Evolutionary conservation across 192 early-diverging fungal species (phyloP).

Genomic region (Oehlia diaphana): DNA sequence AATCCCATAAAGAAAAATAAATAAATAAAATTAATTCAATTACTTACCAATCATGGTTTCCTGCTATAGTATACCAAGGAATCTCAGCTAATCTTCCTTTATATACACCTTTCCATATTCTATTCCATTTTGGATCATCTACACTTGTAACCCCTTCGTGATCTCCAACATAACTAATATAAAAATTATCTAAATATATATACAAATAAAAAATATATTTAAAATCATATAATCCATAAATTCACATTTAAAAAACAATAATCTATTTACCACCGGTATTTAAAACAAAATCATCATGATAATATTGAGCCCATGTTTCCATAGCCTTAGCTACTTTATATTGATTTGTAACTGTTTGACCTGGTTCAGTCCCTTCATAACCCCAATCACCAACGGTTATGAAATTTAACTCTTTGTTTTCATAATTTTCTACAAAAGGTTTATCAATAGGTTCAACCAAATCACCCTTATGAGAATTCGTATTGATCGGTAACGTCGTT

Average conservation of each 20-base stretch:
- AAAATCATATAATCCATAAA: too few relatives aligned
- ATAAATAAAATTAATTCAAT: too few relatives aligned
- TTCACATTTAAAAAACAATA: too few relatives aligned
- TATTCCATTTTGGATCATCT: slow-evolving; percentile 25
- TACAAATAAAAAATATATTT: too few relatives aligned
- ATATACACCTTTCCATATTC: slow-evolving; percentile 3
- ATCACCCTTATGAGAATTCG: not conserved
- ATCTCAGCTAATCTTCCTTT: not conserved
- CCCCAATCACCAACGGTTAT: not conserved
- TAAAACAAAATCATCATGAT: too few relatives aligned
- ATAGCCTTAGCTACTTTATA: not conserved
- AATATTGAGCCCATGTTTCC: too few relatives aligned
- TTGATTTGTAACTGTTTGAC: not conserved
- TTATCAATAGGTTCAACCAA: not conserved
- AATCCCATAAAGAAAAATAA: not conserved
- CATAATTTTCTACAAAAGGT: not conserved
- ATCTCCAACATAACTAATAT: not conserved
- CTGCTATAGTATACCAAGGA: slow-evolving; percentile 11
- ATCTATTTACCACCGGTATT: too few relatives aligned
- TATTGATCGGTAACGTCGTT: not conserved
- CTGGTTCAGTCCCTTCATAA: not conserved
- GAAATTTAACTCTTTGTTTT: not conserved
- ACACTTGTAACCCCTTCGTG: slow-evolving; percentile 6
- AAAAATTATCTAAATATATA: not conserved
- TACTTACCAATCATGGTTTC: slow-evolving; percentile 29